Conservation (phyloP, 352 stramenopile species). For the Phytopythium cucurbitacearum region DNA sequence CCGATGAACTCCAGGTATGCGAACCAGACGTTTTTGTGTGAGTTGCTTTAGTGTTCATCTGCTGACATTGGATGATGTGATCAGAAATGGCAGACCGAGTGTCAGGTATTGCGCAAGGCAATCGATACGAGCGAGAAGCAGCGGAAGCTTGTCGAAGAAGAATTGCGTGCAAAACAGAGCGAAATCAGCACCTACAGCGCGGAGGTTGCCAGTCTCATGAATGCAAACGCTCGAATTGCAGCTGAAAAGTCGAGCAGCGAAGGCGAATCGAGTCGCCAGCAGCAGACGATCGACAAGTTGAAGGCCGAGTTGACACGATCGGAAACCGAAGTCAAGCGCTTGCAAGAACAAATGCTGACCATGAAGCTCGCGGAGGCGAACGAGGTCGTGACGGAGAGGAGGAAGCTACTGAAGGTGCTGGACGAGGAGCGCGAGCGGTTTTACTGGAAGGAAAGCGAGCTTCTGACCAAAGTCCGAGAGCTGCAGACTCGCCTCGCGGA, state of each 20-base stretch:
- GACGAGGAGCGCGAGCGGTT: slow-evolving; percentile 49
- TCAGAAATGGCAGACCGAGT: slow-evolving; percentile 4
- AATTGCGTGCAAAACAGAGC: slow-evolving; percentile 3
- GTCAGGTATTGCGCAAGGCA: background rate
- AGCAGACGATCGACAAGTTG: slow-evolving; percentile 10
- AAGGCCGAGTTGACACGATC: slow-evolving; percentile 26
- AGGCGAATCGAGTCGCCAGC: slow-evolving; percentile 16
- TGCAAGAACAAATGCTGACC: slow-evolving; percentile 50
- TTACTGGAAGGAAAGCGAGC: slow-evolving; percentile 57
- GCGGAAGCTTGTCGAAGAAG: slow-evolving; percentile 16
- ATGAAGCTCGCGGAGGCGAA: slow-evolving; percentile 56
- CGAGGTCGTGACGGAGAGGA: slow-evolving; percentile 44
- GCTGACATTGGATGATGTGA: background rate
- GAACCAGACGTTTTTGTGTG: background rate
- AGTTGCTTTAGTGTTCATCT: no score
- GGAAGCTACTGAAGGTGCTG: slow-evolving; percentile 39
- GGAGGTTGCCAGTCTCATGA: slow-evolving; percentile 8
- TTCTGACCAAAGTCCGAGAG: slow-evolving; percentile 41
- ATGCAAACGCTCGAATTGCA: slow-evolving; percentile 15
- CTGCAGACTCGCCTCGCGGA: slow-evolving; percentile 44
- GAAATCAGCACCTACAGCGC: slow-evolving; percentile 3
- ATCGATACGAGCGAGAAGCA: slow-evolving; percentile 10
- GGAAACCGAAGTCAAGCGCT: slow-evolving; percentile 18
- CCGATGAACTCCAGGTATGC: slow-evolving; percentile 3
- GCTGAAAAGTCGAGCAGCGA: slow-evolving; percentile 17